Evolutionary conservation across 2,329 filamentous ascomycete species (phyloP).

Genomic region (Microsporum audouinii): DNA sequence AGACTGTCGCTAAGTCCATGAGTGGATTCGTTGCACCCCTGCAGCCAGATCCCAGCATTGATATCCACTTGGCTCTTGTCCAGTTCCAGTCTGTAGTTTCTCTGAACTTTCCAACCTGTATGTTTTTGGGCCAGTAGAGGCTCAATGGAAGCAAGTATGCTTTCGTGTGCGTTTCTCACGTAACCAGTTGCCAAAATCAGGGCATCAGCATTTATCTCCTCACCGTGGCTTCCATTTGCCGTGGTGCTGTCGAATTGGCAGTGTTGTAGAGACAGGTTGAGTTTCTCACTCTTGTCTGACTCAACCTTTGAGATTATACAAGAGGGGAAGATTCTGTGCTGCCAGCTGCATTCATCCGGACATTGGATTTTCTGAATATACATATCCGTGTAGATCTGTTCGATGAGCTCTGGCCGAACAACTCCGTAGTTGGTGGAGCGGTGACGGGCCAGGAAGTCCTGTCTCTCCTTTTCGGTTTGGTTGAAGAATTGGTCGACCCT

Average conservation of each 20-base stretch:
- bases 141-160: slow-evolving; percentile 58
- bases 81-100: slow-evolving; percentile 71
- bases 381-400: slow-evolving; percentile 74
- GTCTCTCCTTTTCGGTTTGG: slow-evolving; percentile 51
- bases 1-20: slow-evolving; percentile 80
- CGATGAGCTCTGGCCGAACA: slow-evolving; percentile 78
- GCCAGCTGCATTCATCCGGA: slow-evolving; percentile 61
- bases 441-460: slow-evolving; percentile 48
- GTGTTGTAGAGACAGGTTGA: slow-evolving; percentile 52
- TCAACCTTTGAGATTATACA: slow-evolving; percentile 53
- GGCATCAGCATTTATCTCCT: slow-evolving; percentile 63
- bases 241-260: slow-evolving; percentile 25
- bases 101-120: slow-evolving; percentile 53
- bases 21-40: slow-evolving; percentile 85
- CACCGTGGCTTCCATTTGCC: slow-evolving; percentile 32
- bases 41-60: slow-evolving; percentile 74
- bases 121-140: slow-evolving; percentile 51
- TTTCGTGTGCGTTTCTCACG: slow-evolving; percentile 62
- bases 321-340: slow-evolving; percentile 64
- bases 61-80: slow-evolving; percentile 54
- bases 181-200: slow-evolving; percentile 86
- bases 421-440: slow-evolving; percentile 89
- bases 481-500: slow-evolving; percentile 67
- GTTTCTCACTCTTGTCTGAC: slow-evolving; percentile 39
- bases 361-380: slow-evolving; percentile 72